phyloP scores from a whole-genome alignment of 2,329 filamentous ascomycete genomes.

The Aspergillus costaricaensis region DNA sequence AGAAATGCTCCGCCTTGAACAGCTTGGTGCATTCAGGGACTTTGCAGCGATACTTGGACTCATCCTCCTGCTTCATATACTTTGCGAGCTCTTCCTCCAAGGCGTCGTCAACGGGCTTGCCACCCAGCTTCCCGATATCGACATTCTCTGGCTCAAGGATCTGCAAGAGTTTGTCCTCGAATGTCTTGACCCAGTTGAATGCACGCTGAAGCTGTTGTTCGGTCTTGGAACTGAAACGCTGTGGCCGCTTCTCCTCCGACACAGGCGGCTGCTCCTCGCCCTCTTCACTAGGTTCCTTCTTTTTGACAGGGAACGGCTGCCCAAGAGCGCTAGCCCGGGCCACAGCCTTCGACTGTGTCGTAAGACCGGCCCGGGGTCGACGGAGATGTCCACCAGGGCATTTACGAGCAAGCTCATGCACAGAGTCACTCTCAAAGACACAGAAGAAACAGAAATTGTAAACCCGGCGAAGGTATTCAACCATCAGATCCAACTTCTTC shows the following conservation, averaged over 20 bases:
- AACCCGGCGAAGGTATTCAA: slow-evolving; percentile 93
- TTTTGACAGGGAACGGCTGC: slow-evolving; percentile 81
- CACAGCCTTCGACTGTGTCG: slow-evolving; percentile 77
- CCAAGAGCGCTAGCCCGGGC: slow-evolving; percentile 81
- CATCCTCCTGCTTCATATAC: slow-evolving; percentile 94
- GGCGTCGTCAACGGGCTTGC: slow-evolving; percentile 81
- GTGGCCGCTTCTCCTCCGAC: slow-evolving; percentile 71
- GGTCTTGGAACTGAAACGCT: slow-evolving; percentile 69
- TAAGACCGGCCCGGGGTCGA: slow-evolving; percentile 82
- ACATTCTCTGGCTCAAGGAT: slow-evolving; percentile 86
- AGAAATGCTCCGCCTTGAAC: slow-evolving; percentile 96
- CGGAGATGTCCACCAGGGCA: slow-evolving; percentile 97
- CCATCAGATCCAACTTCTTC: slow-evolving; percentile 92
- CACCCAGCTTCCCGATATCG: slow-evolving; percentile 87
- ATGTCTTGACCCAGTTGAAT: slow-evolving; percentile 98
- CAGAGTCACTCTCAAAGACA: slow-evolving; percentile 96
- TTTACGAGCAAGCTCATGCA: slow-evolving; percentile 93
- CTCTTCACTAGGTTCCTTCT: slow-evolving; percentile 65
- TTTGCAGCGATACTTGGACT: slow-evolving; percentile 95
- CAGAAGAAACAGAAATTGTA: slow-evolving; percentile 99
- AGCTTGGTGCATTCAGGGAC: slow-evolving; percentile 94
- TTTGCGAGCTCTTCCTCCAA: slow-evolving; percentile 82
- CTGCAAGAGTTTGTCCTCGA: slow-evolving; percentile 93
- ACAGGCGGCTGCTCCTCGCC: slow-evolving; percentile 66
- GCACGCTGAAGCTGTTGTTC: slow-evolving; percentile 92